phyloP scores from a whole-genome alignment of 2,329 filamentous ascomycete genomes.

The Trichoderma simmonsii region DNA sequence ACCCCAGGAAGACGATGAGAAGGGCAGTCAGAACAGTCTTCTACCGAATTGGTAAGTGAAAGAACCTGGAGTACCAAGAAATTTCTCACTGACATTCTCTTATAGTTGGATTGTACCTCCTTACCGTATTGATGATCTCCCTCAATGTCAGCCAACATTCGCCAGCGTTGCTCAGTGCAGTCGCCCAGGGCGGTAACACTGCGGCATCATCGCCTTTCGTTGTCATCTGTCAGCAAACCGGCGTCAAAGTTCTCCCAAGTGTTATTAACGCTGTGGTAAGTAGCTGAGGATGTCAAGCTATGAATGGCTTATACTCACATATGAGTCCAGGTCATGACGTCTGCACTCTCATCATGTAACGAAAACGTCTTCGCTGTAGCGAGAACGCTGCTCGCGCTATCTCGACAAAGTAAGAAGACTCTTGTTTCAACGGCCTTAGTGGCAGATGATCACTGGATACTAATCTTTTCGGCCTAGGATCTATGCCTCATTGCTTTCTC shows the following conservation, averaged over 20 bases:
- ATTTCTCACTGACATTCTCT: not conserved
- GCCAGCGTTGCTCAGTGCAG: constrained; percentile 28
- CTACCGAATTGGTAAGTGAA: constrained; percentile 19
- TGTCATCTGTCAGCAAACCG: constrained; percentile 46
- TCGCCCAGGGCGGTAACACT: constrained; percentile 51
- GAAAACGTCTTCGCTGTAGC: constrained; percentile 51
- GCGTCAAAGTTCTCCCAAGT: constrained; percentile 46
- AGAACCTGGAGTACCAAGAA: fast-evolving
- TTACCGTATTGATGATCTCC: constrained; percentile 20
- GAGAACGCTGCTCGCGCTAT: constrained; percentile 51
- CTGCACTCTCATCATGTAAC: constrained; percentile 54
- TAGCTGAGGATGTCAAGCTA: not conserved
- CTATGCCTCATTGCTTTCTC: constrained; percentile 49
- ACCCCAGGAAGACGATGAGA: constrained; percentile 35
- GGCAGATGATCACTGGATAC: not conserved
- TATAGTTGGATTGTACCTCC: constrained; percentile 19
- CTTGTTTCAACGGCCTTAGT: not conserved
- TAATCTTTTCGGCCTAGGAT: constrained; percentile 22
- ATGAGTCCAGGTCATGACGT: constrained; percentile 38
- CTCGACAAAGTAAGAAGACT: constrained; percentile 40
- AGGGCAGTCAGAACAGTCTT: constrained; percentile 20
- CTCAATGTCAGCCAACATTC: constrained; percentile 22
- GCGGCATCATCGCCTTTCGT: constrained; percentile 52
- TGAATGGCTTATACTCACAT: not conserved
- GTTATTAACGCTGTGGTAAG: constrained; percentile 54